Percentiles rank a stretch among this genome's conserved stretches.
These are phyloP conservation scores for Exophiala sp. DNA, from an alignment of 2,329 filamentous ascomycete species.

Conservation along the genomic window DNA sequence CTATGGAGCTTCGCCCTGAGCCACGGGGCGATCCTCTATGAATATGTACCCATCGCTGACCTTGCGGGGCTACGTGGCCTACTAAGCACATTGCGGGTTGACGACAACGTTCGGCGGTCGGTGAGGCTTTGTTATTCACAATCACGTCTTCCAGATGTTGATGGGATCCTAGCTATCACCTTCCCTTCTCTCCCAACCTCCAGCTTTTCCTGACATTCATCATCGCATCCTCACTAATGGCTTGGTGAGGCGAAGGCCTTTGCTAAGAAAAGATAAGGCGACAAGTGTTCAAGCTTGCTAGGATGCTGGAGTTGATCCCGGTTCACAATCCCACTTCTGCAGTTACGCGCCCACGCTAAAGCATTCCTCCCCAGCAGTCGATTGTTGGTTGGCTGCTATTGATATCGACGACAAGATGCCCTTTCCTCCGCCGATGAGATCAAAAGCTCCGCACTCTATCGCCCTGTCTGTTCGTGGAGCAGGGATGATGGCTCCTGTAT, in stretches of 20 bases:
- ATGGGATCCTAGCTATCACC: background rate
- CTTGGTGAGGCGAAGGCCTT: background rate
- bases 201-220: background rate
- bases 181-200: background rate
- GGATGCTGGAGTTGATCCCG: background rate
- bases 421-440: background rate
- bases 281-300: background rate
- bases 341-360: conserved; percentile 2
- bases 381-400: background rate
- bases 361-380: background rate
- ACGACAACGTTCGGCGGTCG: background rate
- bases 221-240: background rate
- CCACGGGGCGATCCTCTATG: conserved; percentile 1
- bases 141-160: background rate
- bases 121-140: background rate
- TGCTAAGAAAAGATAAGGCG: background rate
- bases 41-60: background rate
- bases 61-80: background rate
- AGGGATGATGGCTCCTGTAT: background rate
- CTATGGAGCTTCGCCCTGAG: background rate
- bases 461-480: conserved; percentile 29
- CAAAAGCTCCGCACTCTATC: background rate
- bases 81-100: background rate
- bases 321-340: background rate
- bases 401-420: background rate